Conservation (phyloP, 1,284 basidiomycete species). For the Ustilago lituana region DNA sequence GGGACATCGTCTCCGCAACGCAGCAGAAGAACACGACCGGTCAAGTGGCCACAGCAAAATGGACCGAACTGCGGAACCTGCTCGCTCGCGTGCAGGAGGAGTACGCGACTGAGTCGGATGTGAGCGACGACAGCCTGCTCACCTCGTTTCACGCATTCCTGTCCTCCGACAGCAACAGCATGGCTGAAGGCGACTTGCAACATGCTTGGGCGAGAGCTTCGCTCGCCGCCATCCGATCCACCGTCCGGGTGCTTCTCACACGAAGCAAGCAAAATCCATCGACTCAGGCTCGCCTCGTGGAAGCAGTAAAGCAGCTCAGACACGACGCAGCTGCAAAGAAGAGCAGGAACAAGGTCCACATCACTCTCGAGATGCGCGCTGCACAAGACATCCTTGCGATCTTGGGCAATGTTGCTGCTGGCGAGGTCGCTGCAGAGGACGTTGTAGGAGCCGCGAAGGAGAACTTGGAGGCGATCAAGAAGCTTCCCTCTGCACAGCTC, state of each 20-base stretch:
- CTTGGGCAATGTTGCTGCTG: not conserved
- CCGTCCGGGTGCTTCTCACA: slow-evolving; percentile 9
- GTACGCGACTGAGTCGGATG: slow-evolving; percentile 16
- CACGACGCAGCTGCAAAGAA: slow-evolving; percentile 9
- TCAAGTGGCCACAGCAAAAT: not conserved
- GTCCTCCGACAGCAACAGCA: not conserved
- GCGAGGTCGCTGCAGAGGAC: not conserved
- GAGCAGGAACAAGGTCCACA: not conserved
- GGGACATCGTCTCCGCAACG: slow-evolving; percentile 9
- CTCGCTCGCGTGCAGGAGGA: slow-evolving; percentile 15
- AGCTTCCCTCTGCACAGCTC: not conserved
- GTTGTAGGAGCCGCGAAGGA: not conserved
- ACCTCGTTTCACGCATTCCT: slow-evolving; percentile 12
- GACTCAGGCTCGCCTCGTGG: slow-evolving; percentile 5
- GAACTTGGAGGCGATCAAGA: slow-evolving; percentile 11
- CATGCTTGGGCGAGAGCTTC: slow-evolving; percentile 18
- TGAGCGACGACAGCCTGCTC: slow-evolving; percentile 10
- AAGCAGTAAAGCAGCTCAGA: slow-evolving; percentile 5
- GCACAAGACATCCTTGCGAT: slow-evolving; percentile 11
- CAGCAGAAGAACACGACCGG: not conserved
- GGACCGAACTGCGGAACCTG: slow-evolving; percentile 24
- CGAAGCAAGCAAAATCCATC: slow-evolving; percentile 2
- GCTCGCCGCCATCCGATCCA: slow-evolving; percentile 17
- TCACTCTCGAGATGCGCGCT: slow-evolving; percentile 29
- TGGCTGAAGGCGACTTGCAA: not conserved